phyloP scores from a whole-genome alignment of 2,329 filamentous ascomycete species.

The Fusarium agapanthi region DNA sequence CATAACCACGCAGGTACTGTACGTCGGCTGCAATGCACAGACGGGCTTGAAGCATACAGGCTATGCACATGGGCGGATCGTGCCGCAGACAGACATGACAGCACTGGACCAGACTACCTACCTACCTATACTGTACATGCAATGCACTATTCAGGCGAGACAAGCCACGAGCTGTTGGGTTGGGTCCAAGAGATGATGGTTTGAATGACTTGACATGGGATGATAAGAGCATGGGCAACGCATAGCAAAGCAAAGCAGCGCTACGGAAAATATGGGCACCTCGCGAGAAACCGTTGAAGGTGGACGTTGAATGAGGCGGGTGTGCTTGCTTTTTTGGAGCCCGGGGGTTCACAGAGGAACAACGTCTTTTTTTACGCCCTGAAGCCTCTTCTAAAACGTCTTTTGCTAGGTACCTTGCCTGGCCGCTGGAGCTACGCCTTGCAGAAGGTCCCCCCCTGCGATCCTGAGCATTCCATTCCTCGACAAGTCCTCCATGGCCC shows the following conservation, averaged over 20 bases:
- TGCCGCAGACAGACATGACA: conserved; percentile 9
- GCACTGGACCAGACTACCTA: not conserved
- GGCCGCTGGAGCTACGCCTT: conserved; percentile 8
- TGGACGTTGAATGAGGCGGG: not conserved
- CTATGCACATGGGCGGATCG: conserved; percentile 24
- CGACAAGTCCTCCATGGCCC: conserved; percentile 15
- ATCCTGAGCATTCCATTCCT: conserved; percentile 36
- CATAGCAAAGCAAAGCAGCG: not conserved
- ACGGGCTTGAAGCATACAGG: conserved; percentile 8
- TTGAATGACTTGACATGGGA: not conserved
- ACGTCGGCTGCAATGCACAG: conserved; percentile 16
- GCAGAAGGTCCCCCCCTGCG: conserved; percentile 33
- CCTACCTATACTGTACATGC: not conserved
- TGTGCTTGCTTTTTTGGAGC: conserved; percentile 1
- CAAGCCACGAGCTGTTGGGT: not conserved
- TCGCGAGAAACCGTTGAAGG: not conserved
- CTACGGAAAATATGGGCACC: not conserved
- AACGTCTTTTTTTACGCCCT: conserved; percentile 6
- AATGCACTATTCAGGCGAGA: conserved; percentile 27
- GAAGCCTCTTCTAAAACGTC: conserved; percentile 19
- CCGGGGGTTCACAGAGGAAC: not conserved
- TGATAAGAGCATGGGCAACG: conserved; percentile 1
- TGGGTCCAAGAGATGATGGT: not conserved
- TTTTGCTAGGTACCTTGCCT: not conserved
- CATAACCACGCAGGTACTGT: conserved; percentile 28